Base-by-base conservation (phyloP, 257 asterid genomes). In the Plectranthus barbatus region DNA sequence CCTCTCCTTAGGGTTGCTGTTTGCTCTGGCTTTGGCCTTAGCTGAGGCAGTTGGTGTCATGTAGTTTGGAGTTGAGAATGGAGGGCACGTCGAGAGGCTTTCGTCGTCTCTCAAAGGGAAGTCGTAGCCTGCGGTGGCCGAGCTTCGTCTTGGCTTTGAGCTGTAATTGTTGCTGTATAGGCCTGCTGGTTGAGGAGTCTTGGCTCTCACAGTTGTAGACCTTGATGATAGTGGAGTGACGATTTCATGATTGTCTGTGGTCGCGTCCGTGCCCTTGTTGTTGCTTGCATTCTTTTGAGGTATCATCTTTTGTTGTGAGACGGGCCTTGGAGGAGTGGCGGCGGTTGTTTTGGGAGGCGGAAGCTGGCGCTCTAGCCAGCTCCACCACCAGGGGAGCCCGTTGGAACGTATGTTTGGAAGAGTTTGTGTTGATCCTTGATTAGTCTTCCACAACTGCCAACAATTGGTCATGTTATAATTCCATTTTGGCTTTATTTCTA, bases 321-420 rank as follows among this genome's bases (percentile, higher is more conserved):
- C 61, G 0, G 89, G 78, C 81, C 85, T 75, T 10, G 95, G 79
- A 48, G 94, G 94, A 24, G 94, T 86, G 51, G 39, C n/a, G 0
- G 57, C 20, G 51, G 56, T 23, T 7, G 58, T 70, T 73, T 81
- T 85, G 5, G 71, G 62, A 19, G 78, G 69, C 37, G 88, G 91
- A 19, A 72, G 72, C 70, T 83, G 86, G 15, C 81, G 91, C 55
- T 89, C 96, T 41, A 89, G 68, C 99, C 96, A 86, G 78, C 79
- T 92, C 97, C 96, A 85, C 99, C 96, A 92, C 95, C 91, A 82
- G 0, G 98, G 97, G 52, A 72, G 77, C 26, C 94, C 90, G 21
- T 73, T 78, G n/a, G 88, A 60, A 65, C 84, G 85, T 29, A 79
- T 23, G 74, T 83, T 84, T 21, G 67, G 54, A 4, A 73, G 57